These are phyloP conservation scores for Syzygium jambos DNA, from an alignment of 345 rosid species.

Conservation along the genomic window DNA sequence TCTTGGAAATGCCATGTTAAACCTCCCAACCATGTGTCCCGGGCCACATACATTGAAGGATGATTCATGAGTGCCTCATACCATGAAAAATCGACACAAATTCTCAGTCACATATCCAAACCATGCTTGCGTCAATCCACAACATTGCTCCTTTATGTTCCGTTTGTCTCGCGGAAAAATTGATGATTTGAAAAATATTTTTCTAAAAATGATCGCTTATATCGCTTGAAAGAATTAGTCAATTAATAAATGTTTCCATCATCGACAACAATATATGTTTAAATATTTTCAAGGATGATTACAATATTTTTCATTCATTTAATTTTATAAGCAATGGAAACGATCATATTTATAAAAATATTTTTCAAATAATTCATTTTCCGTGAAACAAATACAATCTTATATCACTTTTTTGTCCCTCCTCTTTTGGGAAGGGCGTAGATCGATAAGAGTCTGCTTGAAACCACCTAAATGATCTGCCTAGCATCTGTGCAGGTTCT, in stretches of 20 bases:
- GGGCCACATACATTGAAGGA: background rate
- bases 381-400: accelerated
- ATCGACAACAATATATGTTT: no score
- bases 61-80: background rate
- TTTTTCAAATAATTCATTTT: background rate
- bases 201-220: background rate
- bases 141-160: background rate
- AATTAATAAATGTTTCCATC: no score
- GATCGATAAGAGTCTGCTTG: background rate
- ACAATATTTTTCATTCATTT: no score
- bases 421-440: background rate
- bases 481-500: background rate
- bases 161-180: background rate
- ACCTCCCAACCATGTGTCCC: background rate
- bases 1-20: background rate
- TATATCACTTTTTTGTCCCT: background rate
- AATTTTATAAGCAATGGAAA: accelerated
- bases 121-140: background rate
- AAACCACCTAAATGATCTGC: background rate
- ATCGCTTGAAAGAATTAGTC: background rate
- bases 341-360: background rate
- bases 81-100: background rate
- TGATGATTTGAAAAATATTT: background rate
- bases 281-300: background rate
- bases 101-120: background rate